Evolutionary conservation across 2,329 filamentous ascomycete species (phyloP).

Genomic region (Cryphonectria radicalis): DNA sequence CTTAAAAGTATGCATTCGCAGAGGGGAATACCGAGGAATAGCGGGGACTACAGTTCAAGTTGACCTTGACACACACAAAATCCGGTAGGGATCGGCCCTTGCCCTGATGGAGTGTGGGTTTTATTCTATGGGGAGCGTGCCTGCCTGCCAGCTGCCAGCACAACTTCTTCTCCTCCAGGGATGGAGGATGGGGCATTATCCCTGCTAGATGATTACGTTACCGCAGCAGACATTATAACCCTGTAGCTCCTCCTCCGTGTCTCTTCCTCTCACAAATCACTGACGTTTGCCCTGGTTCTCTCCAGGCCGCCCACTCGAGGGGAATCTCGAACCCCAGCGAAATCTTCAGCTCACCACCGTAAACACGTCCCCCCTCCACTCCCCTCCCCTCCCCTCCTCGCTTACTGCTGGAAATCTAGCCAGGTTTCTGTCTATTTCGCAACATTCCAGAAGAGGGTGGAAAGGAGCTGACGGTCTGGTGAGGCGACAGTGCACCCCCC

Average conservation of each 20-base stretch:
- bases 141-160: neutral
- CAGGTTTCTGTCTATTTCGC: neutral
- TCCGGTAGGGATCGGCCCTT: neutral
- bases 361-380: neutral
- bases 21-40: neutral
- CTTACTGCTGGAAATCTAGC: neutral
- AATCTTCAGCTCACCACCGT: neutral
- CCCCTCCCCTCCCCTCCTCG: neutral
- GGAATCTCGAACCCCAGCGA: neutral
- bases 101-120: neutral
- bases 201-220: constrained; percentile 2
- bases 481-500: neutral
- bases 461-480: neutral
- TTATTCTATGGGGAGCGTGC: neutral
- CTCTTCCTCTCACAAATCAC: neutral
- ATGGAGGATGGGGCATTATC: neutral
- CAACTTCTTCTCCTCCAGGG: neutral
- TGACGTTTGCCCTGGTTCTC: neutral
- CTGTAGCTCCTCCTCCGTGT: neutral
- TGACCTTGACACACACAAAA: neutral
- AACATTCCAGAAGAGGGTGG: neutral
- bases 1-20: neutral
- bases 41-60: neutral
- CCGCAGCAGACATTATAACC: neutral
- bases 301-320: neutral